A percentile compares a stretch with the other conserved stretches of the same genome.
Evolutionary conservation across 306 rosid genomes (phyloP).

Genomic region (Castanea mollissima): DNA sequence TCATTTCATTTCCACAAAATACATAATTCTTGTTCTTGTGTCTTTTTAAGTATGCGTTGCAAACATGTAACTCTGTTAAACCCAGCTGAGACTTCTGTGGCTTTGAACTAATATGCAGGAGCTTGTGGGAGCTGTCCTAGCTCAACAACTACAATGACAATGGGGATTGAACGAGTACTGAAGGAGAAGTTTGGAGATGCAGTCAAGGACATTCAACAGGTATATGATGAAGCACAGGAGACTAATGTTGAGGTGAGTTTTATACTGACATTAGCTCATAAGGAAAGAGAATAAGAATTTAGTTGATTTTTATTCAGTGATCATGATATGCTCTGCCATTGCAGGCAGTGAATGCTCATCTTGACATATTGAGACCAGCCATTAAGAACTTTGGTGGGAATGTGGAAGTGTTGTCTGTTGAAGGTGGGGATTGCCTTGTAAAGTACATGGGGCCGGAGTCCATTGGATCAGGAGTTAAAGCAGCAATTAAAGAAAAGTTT

Average conservation of each 20-base stretch:
- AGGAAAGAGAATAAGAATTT: background rate
- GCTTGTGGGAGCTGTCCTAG: slow-evolving; percentile 95
- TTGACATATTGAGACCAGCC: slow-evolving; percentile 86
- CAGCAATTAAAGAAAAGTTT: slow-evolving; percentile 89
- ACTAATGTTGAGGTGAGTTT: slow-evolving; percentile 60
- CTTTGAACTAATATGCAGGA: slow-evolving; percentile 41
- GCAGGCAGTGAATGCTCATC: slow-evolving; percentile 84
- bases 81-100: background rate
- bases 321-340: slow-evolving; percentile 11
- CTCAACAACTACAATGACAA: slow-evolving; percentile 93
- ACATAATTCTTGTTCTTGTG: background rate
- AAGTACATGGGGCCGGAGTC: slow-evolving; percentile 81
- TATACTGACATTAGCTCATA: background rate
- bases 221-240: slow-evolving; percentile 46
- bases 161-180: slow-evolving; percentile 93
- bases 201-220: slow-evolving; percentile 65
- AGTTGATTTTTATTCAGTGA: background rate
- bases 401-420: slow-evolving; percentile 72
- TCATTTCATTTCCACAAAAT: background rate
- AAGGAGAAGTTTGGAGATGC: slow-evolving; percentile 92
- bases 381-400: slow-evolving; percentile 87
- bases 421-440: slow-evolving; percentile 61
- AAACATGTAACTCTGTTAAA: background rate
- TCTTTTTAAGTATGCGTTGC: background rate
- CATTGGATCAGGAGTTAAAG: slow-evolving; percentile 86